These are phyloP conservation scores for Uromyces viciae-fabae DNA, from an alignment of 1,284 basidiomycete genomes.

Conservation along the genomic window DNA sequence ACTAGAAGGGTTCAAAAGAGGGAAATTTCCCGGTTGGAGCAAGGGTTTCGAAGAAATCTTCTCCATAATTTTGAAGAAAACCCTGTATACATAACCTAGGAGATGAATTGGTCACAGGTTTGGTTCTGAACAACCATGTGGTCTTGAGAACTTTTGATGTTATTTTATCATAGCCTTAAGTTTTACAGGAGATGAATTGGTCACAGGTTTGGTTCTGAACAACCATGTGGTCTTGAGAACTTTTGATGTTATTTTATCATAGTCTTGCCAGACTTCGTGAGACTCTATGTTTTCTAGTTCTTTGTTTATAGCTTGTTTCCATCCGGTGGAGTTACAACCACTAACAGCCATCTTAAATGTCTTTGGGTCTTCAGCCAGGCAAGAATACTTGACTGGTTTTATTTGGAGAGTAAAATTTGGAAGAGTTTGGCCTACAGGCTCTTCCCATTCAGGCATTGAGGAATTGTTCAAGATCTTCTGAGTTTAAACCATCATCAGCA, in stretches of 20 bases:
- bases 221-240: neutral
- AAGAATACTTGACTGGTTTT: neutral
- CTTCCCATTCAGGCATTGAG: neutral
- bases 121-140: too few species aligned
- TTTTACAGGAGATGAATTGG: neutral
- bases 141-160: too few species aligned
- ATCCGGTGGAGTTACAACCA: neutral
- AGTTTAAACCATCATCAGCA: neutral
- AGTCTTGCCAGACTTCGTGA: neutral
- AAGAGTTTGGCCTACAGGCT: neutral
- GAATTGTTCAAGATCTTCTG: neutral
- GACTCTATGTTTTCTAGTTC: neutral
- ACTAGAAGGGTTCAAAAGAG: conserved; percentile 56
- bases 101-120: too few species aligned
- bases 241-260: neutral
- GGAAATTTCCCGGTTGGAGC: conserved; percentile 56
- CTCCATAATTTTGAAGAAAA: conserved; percentile 57
- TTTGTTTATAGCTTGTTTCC: neutral
- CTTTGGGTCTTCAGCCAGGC: neutral
- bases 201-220: neutral
- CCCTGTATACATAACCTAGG: conserved; percentile 58
- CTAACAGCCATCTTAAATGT: neutral
- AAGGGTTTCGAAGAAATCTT: conserved; percentile 59
- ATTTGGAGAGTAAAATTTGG: neutral
- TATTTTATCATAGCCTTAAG: neutral